phyloP scores from a whole-genome alignment of 352 stramenopile species.

The Phytopythium kandeliae region DNA sequence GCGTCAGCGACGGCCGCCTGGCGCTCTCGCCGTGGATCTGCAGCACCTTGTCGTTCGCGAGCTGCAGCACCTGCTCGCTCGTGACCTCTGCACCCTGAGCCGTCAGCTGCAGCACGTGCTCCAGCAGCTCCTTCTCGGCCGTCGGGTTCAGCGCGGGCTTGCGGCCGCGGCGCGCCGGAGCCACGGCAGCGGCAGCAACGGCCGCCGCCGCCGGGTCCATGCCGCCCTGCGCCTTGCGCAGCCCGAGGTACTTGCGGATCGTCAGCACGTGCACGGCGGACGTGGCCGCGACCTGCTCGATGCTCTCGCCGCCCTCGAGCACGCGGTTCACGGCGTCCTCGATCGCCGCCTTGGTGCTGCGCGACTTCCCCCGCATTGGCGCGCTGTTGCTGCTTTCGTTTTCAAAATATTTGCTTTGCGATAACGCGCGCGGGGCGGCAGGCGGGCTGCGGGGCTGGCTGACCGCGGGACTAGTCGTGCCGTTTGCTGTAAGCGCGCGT shows the following conservation, averaged over 20 bases:
- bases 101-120: slow-evolving; percentile 5
- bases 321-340: slow-evolving; percentile 7
- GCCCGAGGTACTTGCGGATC: slow-evolving; percentile 6
- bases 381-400: background rate
- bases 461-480: too few relatives aligned
- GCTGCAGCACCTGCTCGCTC: slow-evolving; percentile 6
- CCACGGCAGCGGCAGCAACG: background rate
- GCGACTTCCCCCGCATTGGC: slow-evolving; percentile 3
- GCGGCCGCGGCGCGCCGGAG: background rate
- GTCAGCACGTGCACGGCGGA: slow-evolving; percentile 6
- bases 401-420: slow-evolving; percentile 3
- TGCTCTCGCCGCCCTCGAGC: slow-evolving; percentile 4
- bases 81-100: background rate
- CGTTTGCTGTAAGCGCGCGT: too few relatives aligned
- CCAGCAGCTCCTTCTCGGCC: slow-evolving; percentile 6
- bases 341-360: slow-evolving; percentile 9
- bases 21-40: slow-evolving; percentile 1
- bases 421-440: too few relatives aligned
- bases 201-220: background rate
- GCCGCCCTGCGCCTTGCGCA: slow-evolving; percentile 1
- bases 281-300: slow-evolving; percentile 5
- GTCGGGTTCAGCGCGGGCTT: slow-evolving; percentile 5
- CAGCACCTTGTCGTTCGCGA: slow-evolving; percentile 6
- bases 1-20: background rate
- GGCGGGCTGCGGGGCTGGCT: too few relatives aligned